These are phyloP conservation scores for Phaeolepiota aurea DNA, from an alignment of 768 basidiomycete species.

Conservation along the genomic window DNA sequence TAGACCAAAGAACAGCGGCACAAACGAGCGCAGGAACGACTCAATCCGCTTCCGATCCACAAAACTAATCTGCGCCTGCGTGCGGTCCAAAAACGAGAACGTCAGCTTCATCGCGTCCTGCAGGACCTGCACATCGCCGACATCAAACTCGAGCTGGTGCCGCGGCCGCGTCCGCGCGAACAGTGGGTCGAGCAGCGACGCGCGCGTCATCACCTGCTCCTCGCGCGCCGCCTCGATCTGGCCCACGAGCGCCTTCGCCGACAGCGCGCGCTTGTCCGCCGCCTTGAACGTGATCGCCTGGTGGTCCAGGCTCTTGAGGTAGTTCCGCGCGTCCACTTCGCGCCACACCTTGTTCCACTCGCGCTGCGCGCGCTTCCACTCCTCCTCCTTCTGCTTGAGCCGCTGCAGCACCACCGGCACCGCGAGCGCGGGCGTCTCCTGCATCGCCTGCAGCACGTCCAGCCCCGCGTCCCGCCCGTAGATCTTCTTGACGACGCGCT, in stretches of 20 bases:
- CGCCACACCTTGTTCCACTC: slow-evolving; percentile 99
- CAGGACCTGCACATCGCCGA: slow-evolving; percentile 69
- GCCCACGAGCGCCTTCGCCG: slow-evolving; percentile 65
- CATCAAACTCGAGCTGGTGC: slow-evolving; percentile 73
- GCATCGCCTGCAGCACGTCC: slow-evolving; percentile 81
- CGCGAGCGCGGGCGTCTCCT: slow-evolving; percentile 83
- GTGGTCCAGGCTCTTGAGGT: slow-evolving; percentile 88
- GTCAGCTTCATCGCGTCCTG: slow-evolving; percentile 86
- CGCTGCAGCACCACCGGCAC: slow-evolving; percentile 86
- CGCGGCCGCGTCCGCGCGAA: slow-evolving; percentile 55
- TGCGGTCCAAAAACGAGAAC: slow-evolving; percentile 87
- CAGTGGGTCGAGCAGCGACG: slow-evolving; percentile 46
- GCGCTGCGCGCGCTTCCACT: slow-evolving; percentile 94
- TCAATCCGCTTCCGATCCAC: slow-evolving; percentile 80
- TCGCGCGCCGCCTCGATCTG: slow-evolving; percentile 83
- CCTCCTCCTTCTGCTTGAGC: slow-evolving; percentile 93
- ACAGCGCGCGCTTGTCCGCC: slow-evolving; percentile 79
- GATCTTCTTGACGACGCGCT: slow-evolving; percentile 93
- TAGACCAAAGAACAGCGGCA: slow-evolving; percentile 72
- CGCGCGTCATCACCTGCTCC: slow-evolving; percentile 71
- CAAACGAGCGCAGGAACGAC: slow-evolving; percentile 65
- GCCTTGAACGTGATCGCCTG: slow-evolving; percentile 88
- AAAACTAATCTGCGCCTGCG: slow-evolving; percentile 62
- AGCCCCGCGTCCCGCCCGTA: slow-evolving; percentile 82
- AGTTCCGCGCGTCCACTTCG: slow-evolving; percentile 92